Evolutionary conservation across 148 eudicot genomes (phyloP).

Genomic region (Chenopodium album): DNA sequence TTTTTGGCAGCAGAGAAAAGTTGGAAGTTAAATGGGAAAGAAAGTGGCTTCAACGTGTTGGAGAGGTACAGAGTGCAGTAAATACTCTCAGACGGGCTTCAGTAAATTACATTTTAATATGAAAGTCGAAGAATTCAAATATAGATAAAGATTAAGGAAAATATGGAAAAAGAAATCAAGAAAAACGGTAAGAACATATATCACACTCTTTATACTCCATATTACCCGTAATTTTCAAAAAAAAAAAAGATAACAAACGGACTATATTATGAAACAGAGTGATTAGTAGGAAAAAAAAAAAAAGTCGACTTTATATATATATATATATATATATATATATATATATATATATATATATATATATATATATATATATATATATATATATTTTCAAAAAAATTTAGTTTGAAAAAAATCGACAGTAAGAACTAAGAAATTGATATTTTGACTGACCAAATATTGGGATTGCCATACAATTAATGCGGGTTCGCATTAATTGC

Average conservation of each 20-base stretch:
- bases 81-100: not conserved
- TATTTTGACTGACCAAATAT: slow-evolving; percentile 13
- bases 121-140: not conserved
- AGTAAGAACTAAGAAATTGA: not conserved
- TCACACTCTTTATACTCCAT: too few relatives aligned
- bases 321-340: too few relatives aligned
- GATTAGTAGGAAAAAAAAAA: too few relatives aligned
- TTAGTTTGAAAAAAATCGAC: not conserved
- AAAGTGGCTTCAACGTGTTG: slow-evolving; percentile 24
- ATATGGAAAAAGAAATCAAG: not conserved
- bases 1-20: too few relatives aligned
- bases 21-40: not conserved
- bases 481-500: slow-evolving; percentile 21
- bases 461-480: slow-evolving; percentile 25
- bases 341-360: too few relatives aligned
- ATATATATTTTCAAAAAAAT: not conserved
- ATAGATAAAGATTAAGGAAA: not conserved
- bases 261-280: too few relatives aligned
- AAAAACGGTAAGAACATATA: too few relatives aligned
- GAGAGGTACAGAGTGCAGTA: not conserved
- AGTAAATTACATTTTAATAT: too few relatives aligned
- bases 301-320: too few relatives aligned
- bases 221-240: too few relatives aligned
- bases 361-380: too few relatives aligned
- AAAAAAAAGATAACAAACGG: too few relatives aligned